phyloP scores from a whole-genome alignment of 2,329 filamentous ascomycete species.

The Grosmannia serpens region DNA sequence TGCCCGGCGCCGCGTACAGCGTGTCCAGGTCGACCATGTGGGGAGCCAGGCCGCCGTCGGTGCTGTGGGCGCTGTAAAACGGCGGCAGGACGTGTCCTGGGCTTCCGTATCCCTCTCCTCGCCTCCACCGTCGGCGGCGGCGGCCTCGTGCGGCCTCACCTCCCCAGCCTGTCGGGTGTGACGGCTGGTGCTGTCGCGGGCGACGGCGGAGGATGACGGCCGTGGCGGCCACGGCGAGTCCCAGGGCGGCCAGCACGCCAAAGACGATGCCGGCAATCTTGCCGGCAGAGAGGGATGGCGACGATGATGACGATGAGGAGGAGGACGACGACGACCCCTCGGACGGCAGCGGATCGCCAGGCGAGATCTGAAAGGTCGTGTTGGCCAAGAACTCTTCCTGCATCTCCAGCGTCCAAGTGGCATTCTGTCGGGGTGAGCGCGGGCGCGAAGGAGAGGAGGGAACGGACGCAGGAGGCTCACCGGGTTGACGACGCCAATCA shows the following conservation, averaged over 20 bases:
- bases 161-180: too few species aligned
- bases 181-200: not conserved
- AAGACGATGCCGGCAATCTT: constrained; percentile 50
- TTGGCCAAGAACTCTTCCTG: constrained; percentile 36
- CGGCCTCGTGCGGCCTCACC: too few species aligned
- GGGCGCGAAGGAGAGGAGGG: not conserved
- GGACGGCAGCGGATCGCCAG: constrained; percentile 42
- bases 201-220: not conserved
- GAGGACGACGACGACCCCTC: constrained; percentile 18
- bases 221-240: constrained; percentile 14
- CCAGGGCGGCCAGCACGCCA: constrained; percentile 33
- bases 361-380: constrained; percentile 40
- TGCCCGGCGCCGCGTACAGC: not conserved
- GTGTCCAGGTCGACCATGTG: too few species aligned
- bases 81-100: not conserved
- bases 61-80: not conserved
- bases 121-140: too few species aligned
- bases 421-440: constrained; percentile 22
- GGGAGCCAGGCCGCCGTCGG: too few species aligned
- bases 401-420: constrained; percentile 32
- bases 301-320: not conserved
- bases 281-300: constrained; percentile 20
- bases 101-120: too few species aligned
- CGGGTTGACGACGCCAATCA: constrained; percentile 69
- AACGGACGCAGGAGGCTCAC: constrained; percentile 25